Percentiles rank a stretch among this genome's conserved stretches.
Evolutionary conservation across 2,329 filamentous ascomycete genomes (phyloP).

Genomic region (Rhytidhysteron rufulum): DNA sequence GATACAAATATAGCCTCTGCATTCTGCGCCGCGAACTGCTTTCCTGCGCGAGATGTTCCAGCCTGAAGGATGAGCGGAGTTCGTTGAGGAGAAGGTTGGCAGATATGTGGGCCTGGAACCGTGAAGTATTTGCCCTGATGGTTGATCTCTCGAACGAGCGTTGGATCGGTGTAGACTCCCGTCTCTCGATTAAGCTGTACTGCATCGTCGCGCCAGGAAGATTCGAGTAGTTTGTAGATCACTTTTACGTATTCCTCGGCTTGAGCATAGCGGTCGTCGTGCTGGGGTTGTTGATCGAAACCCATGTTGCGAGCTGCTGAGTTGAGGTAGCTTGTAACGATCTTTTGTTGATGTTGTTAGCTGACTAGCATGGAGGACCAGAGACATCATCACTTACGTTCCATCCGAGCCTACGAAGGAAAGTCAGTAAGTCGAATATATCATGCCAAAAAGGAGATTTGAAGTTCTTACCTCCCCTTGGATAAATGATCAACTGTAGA

Average conservation of each 20-base stretch:
- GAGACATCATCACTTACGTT: conserved; percentile 38
- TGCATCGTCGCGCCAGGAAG: conserved; percentile 64
- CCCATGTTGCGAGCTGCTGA: conserved; percentile 61
- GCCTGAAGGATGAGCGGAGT: conserved; percentile 69
- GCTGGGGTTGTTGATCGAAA: conserved; percentile 54
- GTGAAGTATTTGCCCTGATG: conserved; percentile 61
- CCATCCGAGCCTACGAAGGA: conserved; percentile 48
- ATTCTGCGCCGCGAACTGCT: conserved; percentile 64
- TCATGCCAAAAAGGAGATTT: conserved; percentile 4
- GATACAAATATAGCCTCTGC: conserved; percentile 70
- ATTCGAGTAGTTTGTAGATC: conserved; percentile 66
- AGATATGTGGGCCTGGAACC: conserved; percentile 63
- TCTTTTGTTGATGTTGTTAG: no score
- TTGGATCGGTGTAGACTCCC: conserved; percentile 58
- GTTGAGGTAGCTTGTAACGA: conserved; percentile 67
- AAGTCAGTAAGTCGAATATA: conserved; percentile 8
- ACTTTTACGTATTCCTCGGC: conserved; percentile 69
- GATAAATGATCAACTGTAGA: conserved; percentile 66
- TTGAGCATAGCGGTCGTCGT: conserved; percentile 65
- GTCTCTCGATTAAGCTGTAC: conserved; percentile 57
- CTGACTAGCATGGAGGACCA: background rate
- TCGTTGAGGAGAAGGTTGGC: conserved; percentile 62
- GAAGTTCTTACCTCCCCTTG: conserved; percentile 48
- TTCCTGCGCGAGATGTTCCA: conserved; percentile 63
- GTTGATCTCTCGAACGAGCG: conserved; percentile 61